phyloP scores from a whole-genome alignment of 495 filamentous ascomycete species.

The Chlorociboria aeruginascens region DNA sequence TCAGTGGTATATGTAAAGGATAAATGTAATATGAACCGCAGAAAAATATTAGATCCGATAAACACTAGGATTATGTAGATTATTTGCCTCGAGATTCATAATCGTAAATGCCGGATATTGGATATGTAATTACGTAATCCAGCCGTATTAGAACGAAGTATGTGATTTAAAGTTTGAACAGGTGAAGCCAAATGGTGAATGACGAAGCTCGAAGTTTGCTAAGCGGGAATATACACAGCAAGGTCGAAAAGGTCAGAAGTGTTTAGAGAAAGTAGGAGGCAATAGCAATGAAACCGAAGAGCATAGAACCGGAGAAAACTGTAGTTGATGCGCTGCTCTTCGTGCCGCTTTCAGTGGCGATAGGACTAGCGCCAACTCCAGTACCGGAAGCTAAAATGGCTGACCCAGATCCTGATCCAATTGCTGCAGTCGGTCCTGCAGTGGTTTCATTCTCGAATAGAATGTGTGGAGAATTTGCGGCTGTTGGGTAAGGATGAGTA shows the following conservation, averaged over 20 bases:
- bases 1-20: no score
- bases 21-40: background rate
- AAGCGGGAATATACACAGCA: no score
- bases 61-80: background rate
- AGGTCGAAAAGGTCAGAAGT: background rate
- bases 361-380: background rate
- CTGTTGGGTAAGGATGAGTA: conserved; percentile 1
- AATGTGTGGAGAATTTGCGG: conserved; percentile 5
- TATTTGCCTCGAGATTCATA: background rate
- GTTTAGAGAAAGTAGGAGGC: no score
- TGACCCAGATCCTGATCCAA: no score
- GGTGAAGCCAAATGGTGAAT: background rate
- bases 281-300: no score
- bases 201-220: no score
- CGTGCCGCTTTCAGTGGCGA: background rate
- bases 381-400: background rate
- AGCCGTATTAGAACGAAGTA: conserved; percentile 19
- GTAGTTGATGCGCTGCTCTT: no score
- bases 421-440: background rate
- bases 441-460: conserved; percentile 13
- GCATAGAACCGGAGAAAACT: no score
- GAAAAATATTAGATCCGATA: background rate
- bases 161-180: background rate
- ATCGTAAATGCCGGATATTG: background rate
- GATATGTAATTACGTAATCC: conserved; percentile 16